These are phyloP conservation scores for Fusarium subglutinans DNA, from an alignment of 2,329 filamentous ascomycete genomes.

Conservation along the genomic window DNA sequence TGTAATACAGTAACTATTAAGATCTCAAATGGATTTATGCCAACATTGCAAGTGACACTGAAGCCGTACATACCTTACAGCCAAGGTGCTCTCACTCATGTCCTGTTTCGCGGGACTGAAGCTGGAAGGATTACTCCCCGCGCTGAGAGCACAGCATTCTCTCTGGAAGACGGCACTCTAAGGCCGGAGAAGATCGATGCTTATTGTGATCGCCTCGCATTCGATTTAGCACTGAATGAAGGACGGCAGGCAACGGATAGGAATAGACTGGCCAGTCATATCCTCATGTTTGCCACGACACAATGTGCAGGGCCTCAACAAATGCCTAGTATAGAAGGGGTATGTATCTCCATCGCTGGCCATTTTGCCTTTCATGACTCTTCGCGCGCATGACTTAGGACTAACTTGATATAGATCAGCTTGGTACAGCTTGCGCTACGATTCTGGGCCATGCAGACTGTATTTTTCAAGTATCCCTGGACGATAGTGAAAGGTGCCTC, in stretches of 20 bases:
- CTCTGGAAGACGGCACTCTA: not conserved
- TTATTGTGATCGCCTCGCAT: not conserved
- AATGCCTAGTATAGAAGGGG: not conserved
- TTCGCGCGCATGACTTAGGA: fast-evolving
- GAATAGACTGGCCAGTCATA: not conserved
- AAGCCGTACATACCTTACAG: not conserved
- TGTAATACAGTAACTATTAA: not conserved
- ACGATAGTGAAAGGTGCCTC: not conserved
- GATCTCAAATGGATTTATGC: not conserved
- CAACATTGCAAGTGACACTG: not conserved
- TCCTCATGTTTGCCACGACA: not conserved
- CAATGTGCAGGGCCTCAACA: not conserved
- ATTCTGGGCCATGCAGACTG: not conserved
- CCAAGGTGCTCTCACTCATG: not conserved
- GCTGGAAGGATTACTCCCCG: not conserved
- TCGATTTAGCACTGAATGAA: not conserved
- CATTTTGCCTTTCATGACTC: not conserved
- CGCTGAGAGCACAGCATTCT: not conserved
- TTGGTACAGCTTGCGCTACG: not conserved
- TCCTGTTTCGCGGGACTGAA: not conserved
- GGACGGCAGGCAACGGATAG: not conserved
- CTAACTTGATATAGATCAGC: not conserved
- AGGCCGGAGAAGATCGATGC: not conserved
- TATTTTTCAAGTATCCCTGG: not conserved
- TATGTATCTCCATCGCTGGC: fast-evolving